Conservation (phyloP, 208 protist genomes). For the Vickermania spadyakhi region DNA sequence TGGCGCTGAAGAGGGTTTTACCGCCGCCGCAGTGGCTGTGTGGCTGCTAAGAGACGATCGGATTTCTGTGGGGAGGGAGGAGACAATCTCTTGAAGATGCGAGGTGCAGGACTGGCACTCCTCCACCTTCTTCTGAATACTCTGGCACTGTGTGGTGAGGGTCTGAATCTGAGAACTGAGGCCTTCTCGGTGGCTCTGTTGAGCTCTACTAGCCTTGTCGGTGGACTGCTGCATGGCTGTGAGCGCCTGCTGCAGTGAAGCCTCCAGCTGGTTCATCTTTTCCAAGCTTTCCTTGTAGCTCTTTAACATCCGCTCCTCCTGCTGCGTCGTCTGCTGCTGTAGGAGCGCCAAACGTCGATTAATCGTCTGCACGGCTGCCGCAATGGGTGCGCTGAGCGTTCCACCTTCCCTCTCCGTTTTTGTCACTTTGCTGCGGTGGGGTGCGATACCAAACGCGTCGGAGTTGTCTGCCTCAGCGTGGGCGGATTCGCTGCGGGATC, state of each 20-base stretch:
- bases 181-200: background rate
- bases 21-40: background rate
- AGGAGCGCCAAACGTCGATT: background rate
- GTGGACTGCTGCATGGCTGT: background rate
- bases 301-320: conserved; percentile 60
- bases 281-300: conserved; percentile 25
- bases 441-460: background rate
- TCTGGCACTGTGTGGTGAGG: background rate
- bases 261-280: conserved; percentile 26
- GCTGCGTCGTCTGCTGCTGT: conserved; percentile 16
- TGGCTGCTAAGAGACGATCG: background rate
- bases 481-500: background rate
- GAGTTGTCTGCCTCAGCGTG: background rate
- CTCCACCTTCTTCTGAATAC: background rate
- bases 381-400: background rate
- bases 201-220: background rate
- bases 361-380: background rate
- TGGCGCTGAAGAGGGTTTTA: background rate
- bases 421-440: background rate
- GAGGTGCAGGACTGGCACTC: background rate
- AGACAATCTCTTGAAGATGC: background rate
- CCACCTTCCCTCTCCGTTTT: too few species aligned
- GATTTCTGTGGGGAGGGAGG: background rate
- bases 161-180: background rate
- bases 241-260: background rate